These are phyloP conservation scores for Pseudocercospora fuligena DNA, from an alignment of 2,329 filamentous ascomycete species.

Conservation along the genomic window DNA sequence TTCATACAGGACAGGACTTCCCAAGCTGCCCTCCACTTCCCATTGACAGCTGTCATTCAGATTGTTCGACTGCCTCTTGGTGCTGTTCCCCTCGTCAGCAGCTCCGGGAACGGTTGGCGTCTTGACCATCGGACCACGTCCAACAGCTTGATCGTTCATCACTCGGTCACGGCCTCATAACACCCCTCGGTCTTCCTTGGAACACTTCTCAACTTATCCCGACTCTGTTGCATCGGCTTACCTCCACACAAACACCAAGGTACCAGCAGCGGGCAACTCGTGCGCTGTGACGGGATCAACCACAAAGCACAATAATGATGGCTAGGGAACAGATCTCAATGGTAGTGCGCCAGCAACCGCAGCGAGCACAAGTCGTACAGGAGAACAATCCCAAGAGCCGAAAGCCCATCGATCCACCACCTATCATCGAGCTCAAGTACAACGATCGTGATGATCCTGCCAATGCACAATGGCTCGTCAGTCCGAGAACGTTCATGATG, in stretches of 20 bases:
- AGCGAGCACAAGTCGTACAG: conserved; percentile 31
- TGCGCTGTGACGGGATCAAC: conserved; percentile 9
- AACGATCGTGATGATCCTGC: conserved; percentile 50
- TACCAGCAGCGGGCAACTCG: conserved; percentile 9
- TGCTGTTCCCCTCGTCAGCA: not conserved
- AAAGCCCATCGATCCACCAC: conserved; percentile 87
- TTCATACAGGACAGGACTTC: not conserved
- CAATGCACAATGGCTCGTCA: conserved; percentile 64
- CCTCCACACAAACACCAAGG: conserved; percentile 12
- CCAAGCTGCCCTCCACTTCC: not conserved
- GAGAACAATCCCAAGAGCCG: conserved; percentile 49
- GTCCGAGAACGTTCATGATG: conserved; percentile 68
- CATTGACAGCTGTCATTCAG: not conserved
- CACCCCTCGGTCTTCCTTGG: not conserved
- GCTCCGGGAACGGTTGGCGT: conserved; percentile 3
- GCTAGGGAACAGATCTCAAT: conserved; percentile 23
- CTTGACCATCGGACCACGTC: not conserved
- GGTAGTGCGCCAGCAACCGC: conserved; percentile 31
- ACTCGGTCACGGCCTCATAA: not conserved
- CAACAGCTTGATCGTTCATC: conserved; percentile 1
- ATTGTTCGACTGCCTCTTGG: not conserved
- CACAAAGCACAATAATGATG: conserved; percentile 27
- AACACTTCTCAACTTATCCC: conserved; percentile 7
- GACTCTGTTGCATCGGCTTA: conserved; percentile 15
- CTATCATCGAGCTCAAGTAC: conserved; percentile 74